Conservation (phyloP, 495 filamentous ascomycete species). For the Penicillium herquei region DNA sequence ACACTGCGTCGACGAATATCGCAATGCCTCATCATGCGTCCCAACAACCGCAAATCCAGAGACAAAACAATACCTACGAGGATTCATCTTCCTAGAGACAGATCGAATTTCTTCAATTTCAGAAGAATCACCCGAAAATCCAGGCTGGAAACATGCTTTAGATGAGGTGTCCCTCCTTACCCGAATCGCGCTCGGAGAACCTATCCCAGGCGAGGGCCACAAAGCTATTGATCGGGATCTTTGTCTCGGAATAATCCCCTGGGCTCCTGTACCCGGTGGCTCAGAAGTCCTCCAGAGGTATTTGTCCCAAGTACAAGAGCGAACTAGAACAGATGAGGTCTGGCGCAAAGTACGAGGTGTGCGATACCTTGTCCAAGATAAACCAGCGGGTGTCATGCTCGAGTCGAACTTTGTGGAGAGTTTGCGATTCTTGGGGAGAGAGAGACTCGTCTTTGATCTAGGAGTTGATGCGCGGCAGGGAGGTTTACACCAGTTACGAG, state of each 20-base stretch:
- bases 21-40: conserved; percentile 21
- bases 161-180: conserved; percentile 66
- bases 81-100: conserved; percentile 79
- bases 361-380: conserved; percentile 78
- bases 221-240: conserved; percentile 43
- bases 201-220: conserved; percentile 60
- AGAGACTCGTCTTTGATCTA: conserved; percentile 71
- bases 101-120: conserved; percentile 64
- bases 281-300: conserved; percentile 47
- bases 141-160: conserved; percentile 58
- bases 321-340: conserved; percentile 30
- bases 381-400: conserved; percentile 61
- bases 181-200: conserved; percentile 59
- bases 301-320: conserved; percentile 40
- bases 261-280: conserved; percentile 74
- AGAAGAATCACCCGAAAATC: conserved; percentile 22
- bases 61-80: conserved; percentile 40
- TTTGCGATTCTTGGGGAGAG: conserved; percentile 63
- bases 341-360: conserved; percentile 65
- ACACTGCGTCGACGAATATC: conserved; percentile 63
- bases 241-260: conserved; percentile 70
- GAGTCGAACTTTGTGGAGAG: conserved; percentile 61
- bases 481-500: conserved; percentile 69
- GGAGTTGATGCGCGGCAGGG: conserved; percentile 72
- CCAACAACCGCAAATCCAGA: conserved; percentile 8